Conservation (phyloP, 2,329 filamentous ascomycete genomes). For the Fusarium sp. region DNA sequence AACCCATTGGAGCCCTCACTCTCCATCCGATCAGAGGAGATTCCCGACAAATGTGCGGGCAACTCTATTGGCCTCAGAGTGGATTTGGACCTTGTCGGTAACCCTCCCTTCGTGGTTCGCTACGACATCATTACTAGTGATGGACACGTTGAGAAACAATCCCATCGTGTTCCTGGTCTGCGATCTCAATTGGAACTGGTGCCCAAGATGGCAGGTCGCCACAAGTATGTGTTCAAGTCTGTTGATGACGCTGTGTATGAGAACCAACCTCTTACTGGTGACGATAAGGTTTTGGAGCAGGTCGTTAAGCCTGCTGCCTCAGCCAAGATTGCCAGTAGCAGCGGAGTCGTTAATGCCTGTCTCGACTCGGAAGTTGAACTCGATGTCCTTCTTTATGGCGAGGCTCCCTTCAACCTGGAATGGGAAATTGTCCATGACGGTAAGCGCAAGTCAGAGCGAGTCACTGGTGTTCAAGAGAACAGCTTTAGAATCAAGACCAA, state of each 20-base stretch:
- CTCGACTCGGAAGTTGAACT: slow-evolving; percentile 84
- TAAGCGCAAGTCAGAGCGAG: slow-evolving; percentile 77
- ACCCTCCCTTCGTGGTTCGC: slow-evolving; percentile 85
- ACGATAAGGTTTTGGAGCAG: slow-evolving; percentile 78
- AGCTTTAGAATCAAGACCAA: slow-evolving; percentile 80
- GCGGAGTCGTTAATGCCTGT: slow-evolving; percentile 73
- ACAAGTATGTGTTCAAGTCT: slow-evolving; percentile 85
- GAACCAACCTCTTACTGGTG: slow-evolving; percentile 69
- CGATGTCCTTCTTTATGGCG: slow-evolving; percentile 79
- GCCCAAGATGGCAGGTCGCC: slow-evolving; percentile 82
- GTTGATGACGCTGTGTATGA: slow-evolving; percentile 87
- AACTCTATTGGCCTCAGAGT: slow-evolving; percentile 92
- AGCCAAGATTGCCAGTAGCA: slow-evolving; percentile 72
- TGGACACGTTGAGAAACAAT: slow-evolving; percentile 65
- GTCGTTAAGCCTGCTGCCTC: slow-evolving; percentile 93
- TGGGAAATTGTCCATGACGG: slow-evolving; percentile 94
- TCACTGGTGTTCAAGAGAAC: slow-evolving; percentile 70
- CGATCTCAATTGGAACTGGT: slow-evolving; percentile 87
- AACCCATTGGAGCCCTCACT: slow-evolving; percentile 91
- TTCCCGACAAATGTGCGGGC: slow-evolving; percentile 94
- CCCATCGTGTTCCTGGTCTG: slow-evolving; percentile 72
- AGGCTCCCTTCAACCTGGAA: slow-evolving; percentile 87
- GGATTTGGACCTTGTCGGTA: slow-evolving; percentile 89
- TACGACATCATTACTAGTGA: slow-evolving; percentile 76
- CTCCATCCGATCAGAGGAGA: slow-evolving; percentile 78